Evolutionary conservation across 768 basidiomycete species (phyloP).

Genomic region (Clathrus columnatus): DNA sequence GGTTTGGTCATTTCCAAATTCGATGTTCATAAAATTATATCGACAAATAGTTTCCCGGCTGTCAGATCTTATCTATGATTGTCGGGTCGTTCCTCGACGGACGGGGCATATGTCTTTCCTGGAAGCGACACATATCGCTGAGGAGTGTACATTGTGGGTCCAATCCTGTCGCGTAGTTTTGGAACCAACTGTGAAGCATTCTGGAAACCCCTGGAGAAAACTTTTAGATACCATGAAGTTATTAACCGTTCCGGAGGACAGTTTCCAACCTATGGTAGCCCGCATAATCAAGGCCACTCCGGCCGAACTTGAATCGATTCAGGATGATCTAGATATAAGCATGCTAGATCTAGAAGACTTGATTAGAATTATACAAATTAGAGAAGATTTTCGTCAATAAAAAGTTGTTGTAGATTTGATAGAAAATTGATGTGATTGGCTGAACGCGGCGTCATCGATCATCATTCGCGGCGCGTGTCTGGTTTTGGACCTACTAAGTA

Average conservation of each 20-base stretch:
- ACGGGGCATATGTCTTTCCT: conserved; percentile 44
- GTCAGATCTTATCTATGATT: conserved; percentile 72
- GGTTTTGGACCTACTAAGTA: too few species aligned
- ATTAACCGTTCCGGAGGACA: conserved; percentile 48
- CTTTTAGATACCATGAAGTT: conserved; percentile 64
- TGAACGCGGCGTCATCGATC: background rate
- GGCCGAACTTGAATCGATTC: conserved; percentile 48
- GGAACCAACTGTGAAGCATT: conserved; percentile 35
- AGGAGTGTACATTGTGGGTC: conserved; percentile 77
- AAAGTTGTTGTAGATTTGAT: background rate
- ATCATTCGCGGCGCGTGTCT: background rate
- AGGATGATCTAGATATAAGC: conserved; percentile 46
- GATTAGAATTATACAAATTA: conserved; percentile 40
- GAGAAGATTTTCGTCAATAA: conserved; percentile 24
- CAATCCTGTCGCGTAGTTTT: conserved; percentile 65
- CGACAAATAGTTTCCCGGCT: conserved; percentile 63
- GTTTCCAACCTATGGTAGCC: conserved; percentile 38
- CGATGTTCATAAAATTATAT: conserved; percentile 56
- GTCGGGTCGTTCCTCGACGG: conserved; percentile 72
- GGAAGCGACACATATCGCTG: conserved; percentile 54
- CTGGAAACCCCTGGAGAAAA: conserved; percentile 70
- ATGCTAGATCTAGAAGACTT: conserved; percentile 60
- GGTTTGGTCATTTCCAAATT: conserved; percentile 49
- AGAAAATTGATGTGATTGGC: background rate
- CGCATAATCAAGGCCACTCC: conserved; percentile 13